Percentiles rank a stretch among this genome's conserved stretches.
Conservation (phyloP, 164 flowering plant species). For the Protea cynaroides region DNA sequence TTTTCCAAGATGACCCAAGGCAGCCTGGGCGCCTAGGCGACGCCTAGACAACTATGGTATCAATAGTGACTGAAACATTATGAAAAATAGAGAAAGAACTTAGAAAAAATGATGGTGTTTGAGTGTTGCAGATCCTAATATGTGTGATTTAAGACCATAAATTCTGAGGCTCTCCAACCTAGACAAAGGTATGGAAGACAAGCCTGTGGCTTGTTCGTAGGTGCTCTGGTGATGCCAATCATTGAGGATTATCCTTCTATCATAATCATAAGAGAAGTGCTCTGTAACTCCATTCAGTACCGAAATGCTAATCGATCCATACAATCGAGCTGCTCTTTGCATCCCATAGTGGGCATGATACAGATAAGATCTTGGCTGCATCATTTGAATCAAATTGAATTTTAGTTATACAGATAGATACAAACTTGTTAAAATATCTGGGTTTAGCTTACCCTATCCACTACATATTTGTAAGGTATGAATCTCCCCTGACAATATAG, state of each 20-base stretch:
- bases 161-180: constrained; percentile 94
- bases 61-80: constrained; percentile 61
- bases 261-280: constrained; percentile 74
- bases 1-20: too few relatives aligned
- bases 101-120: neutral
- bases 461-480: constrained; percentile 64
- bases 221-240: constrained; percentile 88
- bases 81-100: neutral
- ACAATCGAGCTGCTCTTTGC: constrained; percentile 83
- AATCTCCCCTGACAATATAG: constrained; percentile 70
- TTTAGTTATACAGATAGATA: too few relatives aligned
- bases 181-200: constrained; percentile 57
- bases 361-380: constrained; percentile 80
- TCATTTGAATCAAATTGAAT: too few relatives aligned
- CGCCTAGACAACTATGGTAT: too few relatives aligned
- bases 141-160: neutral
- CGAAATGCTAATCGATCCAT: constrained; percentile 58
- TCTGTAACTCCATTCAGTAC: constrained; percentile 48
- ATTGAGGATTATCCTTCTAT: constrained; percentile 55
- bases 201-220: constrained; percentile 56
- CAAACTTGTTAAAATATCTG: neutral
- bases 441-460: constrained; percentile 57
- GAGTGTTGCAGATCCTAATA: too few relatives aligned
- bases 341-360: constrained; percentile 93
- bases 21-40: too few relatives aligned